Evolutionary conservation across 2,329 filamentous ascomycete species (phyloP), one percentile per base, ranked within the genome.

Genomic region (Capronia americana): DNA sequence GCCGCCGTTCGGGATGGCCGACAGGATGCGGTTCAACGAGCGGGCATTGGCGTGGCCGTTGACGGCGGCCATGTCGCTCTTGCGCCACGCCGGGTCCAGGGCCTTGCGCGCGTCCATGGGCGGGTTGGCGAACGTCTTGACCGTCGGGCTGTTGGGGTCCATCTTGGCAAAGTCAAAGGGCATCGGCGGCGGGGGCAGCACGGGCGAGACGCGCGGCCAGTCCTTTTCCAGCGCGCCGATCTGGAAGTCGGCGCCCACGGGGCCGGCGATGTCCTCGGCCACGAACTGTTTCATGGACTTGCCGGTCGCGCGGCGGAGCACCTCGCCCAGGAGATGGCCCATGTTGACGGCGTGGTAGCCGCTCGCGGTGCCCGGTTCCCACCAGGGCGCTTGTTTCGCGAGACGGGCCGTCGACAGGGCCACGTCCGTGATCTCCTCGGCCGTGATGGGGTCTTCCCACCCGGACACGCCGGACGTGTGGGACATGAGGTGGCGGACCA

Each of bases 31-130:
- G 5, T 76, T 79, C 26, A 85, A 57, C 0, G 75, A 76, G 3
- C 78, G 75, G 11, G 83, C 81, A 67, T 85, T 86, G 0, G 73
- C 70, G 60, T 83, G 79, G 0, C 83, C 84, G 65, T 83, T 83
- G 0, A 73, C 69, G 0, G 79, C 78, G 0, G 81, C 81, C 4
- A 83, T 70, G 57, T 82, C 81, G 1, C 77, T 74, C 0, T 69
- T 69, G 24, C 80, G 76, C 75, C 82, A 84, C 0, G 34, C 71
- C 0, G 75, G 70, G 0, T 74, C 76, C 23, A 69, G 72, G 0
- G 74, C 66, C 4, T 70, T 44, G 0, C 70, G 66, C 0, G 75
- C 73, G 3, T 63, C 61, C 4, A 75, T 28, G 0, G 66, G 69
- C 0, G 76, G 75, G 5, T 76, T 75, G 1, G 73, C 55, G 1